Percentiles rank a stretch among this genome's conserved stretches.
These are phyloP conservation scores for Salix caprea DNA, from an alignment of 345 rosid species.

Conservation along the genomic window DNA sequence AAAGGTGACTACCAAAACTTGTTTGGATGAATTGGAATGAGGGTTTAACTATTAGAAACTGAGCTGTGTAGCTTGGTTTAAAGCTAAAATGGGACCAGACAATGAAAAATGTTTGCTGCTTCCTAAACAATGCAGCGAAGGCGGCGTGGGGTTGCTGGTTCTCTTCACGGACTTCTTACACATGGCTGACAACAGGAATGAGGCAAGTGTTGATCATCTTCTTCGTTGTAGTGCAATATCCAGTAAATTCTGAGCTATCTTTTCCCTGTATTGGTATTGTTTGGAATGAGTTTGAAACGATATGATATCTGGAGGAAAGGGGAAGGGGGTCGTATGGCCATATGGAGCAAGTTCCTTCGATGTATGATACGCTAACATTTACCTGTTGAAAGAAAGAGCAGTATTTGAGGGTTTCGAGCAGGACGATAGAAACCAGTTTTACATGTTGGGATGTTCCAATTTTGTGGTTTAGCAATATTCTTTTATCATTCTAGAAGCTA, in stretches of 20 bases:
- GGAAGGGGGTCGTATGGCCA: neutral
- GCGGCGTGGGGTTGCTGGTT: slow-evolving; percentile 52
- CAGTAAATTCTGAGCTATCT: neutral
- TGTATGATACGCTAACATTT: neutral
- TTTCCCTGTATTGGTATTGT: neutral
- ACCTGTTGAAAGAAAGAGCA: neutral
- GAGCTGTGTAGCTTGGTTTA: neutral
- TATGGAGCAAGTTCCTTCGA: too few species aligned
- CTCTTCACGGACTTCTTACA: slow-evolving; percentile 45
- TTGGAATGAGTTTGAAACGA: neutral
- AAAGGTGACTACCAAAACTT: slow-evolving; percentile 40
- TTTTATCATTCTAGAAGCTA: too few species aligned
- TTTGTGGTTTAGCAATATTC: too few species aligned
- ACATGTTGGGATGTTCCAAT: neutral
- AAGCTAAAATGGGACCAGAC: neutral
- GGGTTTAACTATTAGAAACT: neutral
- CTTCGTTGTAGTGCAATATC: neutral
- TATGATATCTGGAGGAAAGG: neutral
- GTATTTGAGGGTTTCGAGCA: neutral
- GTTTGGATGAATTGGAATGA: neutral
- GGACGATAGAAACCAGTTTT: neutral
- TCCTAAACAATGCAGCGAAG: slow-evolving; percentile 47
- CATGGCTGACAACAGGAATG: slow-evolving; percentile 22
- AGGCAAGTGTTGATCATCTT: neutral
- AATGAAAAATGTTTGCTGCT: neutral